phyloP scores from a whole-genome alignment of 2,329 filamentous ascomycete genomes.

The Tolypocladium tundrense region DNA sequence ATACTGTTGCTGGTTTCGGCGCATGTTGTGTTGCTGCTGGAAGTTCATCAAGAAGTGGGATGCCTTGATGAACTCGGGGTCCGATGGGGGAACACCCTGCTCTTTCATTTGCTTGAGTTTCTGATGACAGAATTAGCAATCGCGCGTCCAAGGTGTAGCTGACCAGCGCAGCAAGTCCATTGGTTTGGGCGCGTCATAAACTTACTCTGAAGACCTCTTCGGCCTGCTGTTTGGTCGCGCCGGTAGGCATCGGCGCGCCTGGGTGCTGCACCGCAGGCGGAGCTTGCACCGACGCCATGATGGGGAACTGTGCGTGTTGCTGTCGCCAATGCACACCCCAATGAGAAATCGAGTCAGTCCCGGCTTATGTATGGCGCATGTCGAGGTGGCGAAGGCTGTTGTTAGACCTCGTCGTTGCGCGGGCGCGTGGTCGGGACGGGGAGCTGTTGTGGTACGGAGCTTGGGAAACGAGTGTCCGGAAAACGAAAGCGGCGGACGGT shows the following conservation, averaged over 20 bases:
- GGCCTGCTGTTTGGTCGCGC: constrained; percentile 66
- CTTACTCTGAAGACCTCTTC: constrained; percentile 63
- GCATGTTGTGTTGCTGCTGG: constrained; percentile 53
- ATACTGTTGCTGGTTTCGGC: constrained; percentile 33
- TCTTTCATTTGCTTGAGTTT: constrained; percentile 86
- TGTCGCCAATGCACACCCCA: constrained; percentile 13
- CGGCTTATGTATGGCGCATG: constrained; percentile 26
- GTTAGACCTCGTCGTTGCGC: constrained; percentile 11
- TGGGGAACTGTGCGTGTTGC: constrained; percentile 19
- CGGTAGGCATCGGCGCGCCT: constrained; percentile 50
- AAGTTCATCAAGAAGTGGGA: constrained; percentile 66
- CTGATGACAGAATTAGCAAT: constrained; percentile 31
- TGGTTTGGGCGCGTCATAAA: constrained; percentile 3
- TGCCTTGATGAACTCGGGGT: constrained; percentile 81
- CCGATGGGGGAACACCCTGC: constrained; percentile 65
- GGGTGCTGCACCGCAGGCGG: constrained; percentile 59
- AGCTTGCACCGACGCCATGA: constrained; percentile 74
- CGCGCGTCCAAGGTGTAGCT: too few relatives aligned
- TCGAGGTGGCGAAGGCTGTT: constrained; percentile 18
- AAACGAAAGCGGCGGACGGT: constrained; percentile 2
- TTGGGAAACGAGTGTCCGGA: background rate
- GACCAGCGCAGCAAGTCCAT: background rate
- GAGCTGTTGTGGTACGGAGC: constrained; percentile 10
- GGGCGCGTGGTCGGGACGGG: background rate
- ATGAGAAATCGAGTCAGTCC: constrained; percentile 11